Conservation (phyloP, 2,329 filamentous ascomycete genomes). For the Ceratocystis lukuohia region DNA sequence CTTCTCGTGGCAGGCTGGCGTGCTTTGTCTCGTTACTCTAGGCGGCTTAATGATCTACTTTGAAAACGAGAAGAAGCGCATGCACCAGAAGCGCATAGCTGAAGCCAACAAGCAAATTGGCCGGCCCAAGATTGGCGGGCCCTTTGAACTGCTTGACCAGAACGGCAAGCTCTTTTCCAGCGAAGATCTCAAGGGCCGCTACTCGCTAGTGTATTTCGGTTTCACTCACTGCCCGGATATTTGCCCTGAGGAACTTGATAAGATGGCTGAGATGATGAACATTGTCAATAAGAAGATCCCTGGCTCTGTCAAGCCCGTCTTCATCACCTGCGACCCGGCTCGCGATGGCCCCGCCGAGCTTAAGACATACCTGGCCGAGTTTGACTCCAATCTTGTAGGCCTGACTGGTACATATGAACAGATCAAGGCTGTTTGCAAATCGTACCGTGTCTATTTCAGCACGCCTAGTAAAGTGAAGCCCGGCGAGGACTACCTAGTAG, state of each 20-base stretch:
- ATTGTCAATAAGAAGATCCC: constrained; percentile 42
- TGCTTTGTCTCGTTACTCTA: constrained; percentile 72
- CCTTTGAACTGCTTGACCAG: constrained; percentile 71
- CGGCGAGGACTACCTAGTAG: constrained; percentile 91
- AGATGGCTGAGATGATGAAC: constrained; percentile 95
- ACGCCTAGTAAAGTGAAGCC: constrained; percentile 80
- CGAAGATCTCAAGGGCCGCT: constrained; percentile 73
- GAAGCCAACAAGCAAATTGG: constrained; percentile 90
- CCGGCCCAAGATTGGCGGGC: constrained; percentile 80
- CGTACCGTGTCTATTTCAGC: constrained; percentile 93
- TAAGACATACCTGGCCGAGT: constrained; percentile 76
- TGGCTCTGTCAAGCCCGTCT: constrained; percentile 57
- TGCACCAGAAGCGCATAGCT: constrained; percentile 77
- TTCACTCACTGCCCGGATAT: constrained; percentile 98
- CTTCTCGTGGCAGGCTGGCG: constrained; percentile 82
- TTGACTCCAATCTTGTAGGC: constrained; percentile 74
- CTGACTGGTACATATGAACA: constrained; percentile 88
- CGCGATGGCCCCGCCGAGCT: constrained; percentile 78
- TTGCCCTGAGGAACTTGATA: constrained; percentile 96
- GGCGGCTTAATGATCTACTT: constrained; percentile 77
- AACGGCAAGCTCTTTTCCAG: constrained; percentile 65
- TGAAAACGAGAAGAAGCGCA: constrained; percentile 78
- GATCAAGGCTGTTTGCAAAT: constrained; percentile 88
- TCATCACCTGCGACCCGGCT: constrained; percentile 90
- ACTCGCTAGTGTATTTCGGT: constrained; percentile 84